Conservation (phyloP, 345 rosid species). For the Euphorbia lathyris region DNA sequence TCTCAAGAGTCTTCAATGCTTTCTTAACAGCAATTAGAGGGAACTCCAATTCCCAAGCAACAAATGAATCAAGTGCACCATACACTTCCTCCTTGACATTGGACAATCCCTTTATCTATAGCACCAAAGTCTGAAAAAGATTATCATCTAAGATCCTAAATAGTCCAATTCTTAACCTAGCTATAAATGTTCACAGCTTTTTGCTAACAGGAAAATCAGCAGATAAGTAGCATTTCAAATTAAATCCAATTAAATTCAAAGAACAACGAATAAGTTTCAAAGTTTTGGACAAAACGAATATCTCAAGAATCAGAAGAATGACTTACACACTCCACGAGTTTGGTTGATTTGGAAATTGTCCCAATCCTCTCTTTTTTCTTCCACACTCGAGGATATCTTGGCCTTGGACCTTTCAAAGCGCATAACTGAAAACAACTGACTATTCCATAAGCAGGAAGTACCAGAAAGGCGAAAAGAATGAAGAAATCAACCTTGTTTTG, state of each 20-base stretch:
- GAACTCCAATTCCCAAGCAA: constrained; percentile 97
- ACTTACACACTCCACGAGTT: constrained; percentile 67
- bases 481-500: neutral
- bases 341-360: constrained; percentile 72
- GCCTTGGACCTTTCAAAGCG: constrained; percentile 87
- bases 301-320: neutral
- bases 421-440: constrained; percentile 47
- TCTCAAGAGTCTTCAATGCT: constrained; percentile 78
- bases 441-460: neutral
- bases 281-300: neutral
- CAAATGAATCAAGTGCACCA: constrained; percentile 86
- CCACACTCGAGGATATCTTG: constrained; percentile 90
- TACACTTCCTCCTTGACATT: constrained; percentile 93
- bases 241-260: neutral
- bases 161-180: neutral
- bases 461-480: neutral
- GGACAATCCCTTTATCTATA: constrained; percentile 65
- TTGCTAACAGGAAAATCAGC: neutral
- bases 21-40: constrained; percentile 81
- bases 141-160: constrained; percentile 11
- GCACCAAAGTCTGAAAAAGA: neutral
- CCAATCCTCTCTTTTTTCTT: constrained; percentile 66
- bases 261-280: neutral
- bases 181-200: neutral
- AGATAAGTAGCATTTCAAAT: neutral